A percentile compares a stretch with the other conserved stretches of the same genome.
Conservation (phyloP, 805 yeast genomes). For the Scheffersomyces amazonensis region DNA sequence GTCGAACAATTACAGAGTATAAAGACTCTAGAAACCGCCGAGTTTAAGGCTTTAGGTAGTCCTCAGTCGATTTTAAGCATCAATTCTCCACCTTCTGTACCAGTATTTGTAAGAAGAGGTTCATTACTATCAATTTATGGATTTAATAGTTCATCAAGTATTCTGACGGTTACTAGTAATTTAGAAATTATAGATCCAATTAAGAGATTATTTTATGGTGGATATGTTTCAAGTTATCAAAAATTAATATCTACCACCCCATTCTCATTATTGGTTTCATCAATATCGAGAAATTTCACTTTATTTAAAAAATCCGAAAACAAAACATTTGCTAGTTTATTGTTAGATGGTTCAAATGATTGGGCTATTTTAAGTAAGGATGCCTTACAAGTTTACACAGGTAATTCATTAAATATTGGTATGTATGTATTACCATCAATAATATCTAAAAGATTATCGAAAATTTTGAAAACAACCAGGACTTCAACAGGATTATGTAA, state of each 20-base stretch:
- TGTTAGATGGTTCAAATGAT: constrained; percentile 57
- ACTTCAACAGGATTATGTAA: constrained; percentile 40
- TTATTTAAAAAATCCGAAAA: constrained; percentile 14
- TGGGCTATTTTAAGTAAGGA: constrained; percentile 55
- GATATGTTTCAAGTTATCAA: constrained; percentile 44
- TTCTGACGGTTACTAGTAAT: constrained; percentile 17
- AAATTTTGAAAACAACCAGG: constrained; percentile 15
- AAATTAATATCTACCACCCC: constrained; percentile 48
- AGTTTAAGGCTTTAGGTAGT: constrained; percentile 17
- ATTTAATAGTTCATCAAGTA: constrained; percentile 11
- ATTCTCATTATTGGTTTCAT: constrained; percentile 40
- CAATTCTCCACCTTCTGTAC: constrained; percentile 58
- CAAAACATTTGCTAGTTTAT: constrained; percentile 42
- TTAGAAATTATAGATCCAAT: constrained; percentile 35
- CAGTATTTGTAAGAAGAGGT: constrained; percentile 47
- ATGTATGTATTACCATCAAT: constrained; percentile 37
- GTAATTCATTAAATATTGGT: constrained; percentile 45
- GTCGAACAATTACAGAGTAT: constrained; percentile 12
- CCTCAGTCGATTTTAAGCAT: constrained; percentile 40
- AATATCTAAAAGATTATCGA: constrained; percentile 31
- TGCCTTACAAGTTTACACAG: constrained; percentile 51
- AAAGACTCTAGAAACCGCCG: constrained; percentile 18
- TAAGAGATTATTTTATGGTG: constrained; percentile 44
- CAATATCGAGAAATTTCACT: constrained; percentile 21
- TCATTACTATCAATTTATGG: constrained; percentile 50